Conservation (phyloP, 169 alveolate species). For the Theileria equi region DNA sequence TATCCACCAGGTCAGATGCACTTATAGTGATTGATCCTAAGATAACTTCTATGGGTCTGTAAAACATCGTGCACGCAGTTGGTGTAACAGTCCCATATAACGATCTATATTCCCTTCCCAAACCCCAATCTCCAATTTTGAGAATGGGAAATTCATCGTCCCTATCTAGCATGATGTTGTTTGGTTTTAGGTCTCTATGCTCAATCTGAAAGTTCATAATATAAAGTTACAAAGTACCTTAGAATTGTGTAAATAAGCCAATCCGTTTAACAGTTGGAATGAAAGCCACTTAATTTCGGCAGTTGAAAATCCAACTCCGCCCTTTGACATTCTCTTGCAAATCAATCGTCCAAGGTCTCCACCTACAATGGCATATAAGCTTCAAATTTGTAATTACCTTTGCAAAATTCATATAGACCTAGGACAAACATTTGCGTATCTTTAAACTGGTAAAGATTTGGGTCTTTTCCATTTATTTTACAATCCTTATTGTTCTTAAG, state of each 20-base stretch:
- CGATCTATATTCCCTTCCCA: slow-evolving; percentile 81
- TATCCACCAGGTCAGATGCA: neutral
- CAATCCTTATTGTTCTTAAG: slow-evolving; percentile 14
- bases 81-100: slow-evolving; percentile 83
- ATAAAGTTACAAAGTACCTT: slow-evolving; percentile 60
- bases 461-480: slow-evolving; percentile 16
- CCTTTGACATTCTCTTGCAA: slow-evolving; percentile 40
- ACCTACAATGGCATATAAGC: slow-evolving; percentile 13
- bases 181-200: slow-evolving; percentile 89
- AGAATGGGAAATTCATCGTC: slow-evolving; percentile 64
- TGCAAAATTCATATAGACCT: slow-evolving; percentile 82
- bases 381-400: slow-evolving; percentile 63
- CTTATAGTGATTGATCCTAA: slow-evolving; percentile 32
- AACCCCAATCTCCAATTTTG: slow-evolving; percentile 88
- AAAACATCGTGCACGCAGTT: slow-evolving; percentile 85
- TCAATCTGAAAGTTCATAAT: slow-evolving; percentile 55
- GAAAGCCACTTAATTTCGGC: slow-evolving; percentile 83
- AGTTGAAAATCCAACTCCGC: slow-evolving; percentile 70
- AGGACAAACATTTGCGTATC: slow-evolving; percentile 72
- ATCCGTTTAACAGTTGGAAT: slow-evolving; percentile 93
- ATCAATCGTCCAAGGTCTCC: slow-evolving; percentile 61
- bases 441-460: slow-evolving; percentile 50
- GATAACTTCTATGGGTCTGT: slow-evolving; percentile 83
- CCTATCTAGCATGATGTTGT: slow-evolving; percentile 83
- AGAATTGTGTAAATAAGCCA: slow-evolving; percentile 92